A percentile compares a stretch with the other conserved stretches of the same genome.
These are phyloP conservation scores for Delphinella strobiligena DNA, from an alignment of 2,329 filamentous ascomycete genomes.

Conservation along the genomic window DNA sequence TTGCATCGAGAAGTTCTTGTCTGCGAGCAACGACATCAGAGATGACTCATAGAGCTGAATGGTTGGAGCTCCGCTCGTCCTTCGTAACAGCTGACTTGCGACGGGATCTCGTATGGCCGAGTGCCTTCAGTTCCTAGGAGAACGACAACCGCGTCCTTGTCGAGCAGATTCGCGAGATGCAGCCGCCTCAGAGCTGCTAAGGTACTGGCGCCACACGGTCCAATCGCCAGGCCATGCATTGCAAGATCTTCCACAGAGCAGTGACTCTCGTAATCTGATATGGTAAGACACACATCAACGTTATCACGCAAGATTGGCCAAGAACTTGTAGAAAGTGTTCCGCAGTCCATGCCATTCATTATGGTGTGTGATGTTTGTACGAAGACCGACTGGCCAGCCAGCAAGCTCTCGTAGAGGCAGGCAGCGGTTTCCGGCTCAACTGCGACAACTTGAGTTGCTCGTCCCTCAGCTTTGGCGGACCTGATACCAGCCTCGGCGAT, in stretches of 20 bases:
- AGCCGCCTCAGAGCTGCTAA: slow-evolving; percentile 46
- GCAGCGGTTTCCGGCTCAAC: slow-evolving; percentile 60
- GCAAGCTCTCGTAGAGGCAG: slow-evolving; percentile 44
- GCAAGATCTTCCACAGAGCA: slow-evolving; percentile 43
- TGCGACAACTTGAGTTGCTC: slow-evolving; percentile 37
- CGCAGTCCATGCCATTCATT: slow-evolving; percentile 65
- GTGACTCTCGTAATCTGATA: slow-evolving; percentile 54
- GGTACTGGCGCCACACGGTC: slow-evolving; percentile 52
- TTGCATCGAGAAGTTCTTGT: slow-evolving; percentile 1
- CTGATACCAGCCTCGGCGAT: slow-evolving; percentile 56
- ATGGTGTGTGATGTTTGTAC: slow-evolving; percentile 51
- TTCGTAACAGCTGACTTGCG: neutral
- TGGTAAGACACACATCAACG: slow-evolving; percentile 47
- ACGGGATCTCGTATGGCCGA: slow-evolving; percentile 36
- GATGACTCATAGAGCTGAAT: too few species aligned
- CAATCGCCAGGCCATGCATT: slow-evolving; percentile 34
- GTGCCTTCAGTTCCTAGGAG: slow-evolving; percentile 55
- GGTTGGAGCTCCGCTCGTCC: too few species aligned
- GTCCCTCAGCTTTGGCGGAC: slow-evolving; percentile 43
- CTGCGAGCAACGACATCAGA: neutral
- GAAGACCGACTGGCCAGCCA: slow-evolving; percentile 33
- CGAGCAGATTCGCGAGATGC: slow-evolving; percentile 25
- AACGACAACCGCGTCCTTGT: slow-evolving; percentile 45
- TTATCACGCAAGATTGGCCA: slow-evolving; percentile 49
- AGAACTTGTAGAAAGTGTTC: slow-evolving; percentile 52